Percentiles rank a stretch among this genome's conserved stretches.
Evolutionary conservation across 2,329 filamentous ascomycete genomes (phyloP).

Genomic region (Sclerotinia minor): DNA sequence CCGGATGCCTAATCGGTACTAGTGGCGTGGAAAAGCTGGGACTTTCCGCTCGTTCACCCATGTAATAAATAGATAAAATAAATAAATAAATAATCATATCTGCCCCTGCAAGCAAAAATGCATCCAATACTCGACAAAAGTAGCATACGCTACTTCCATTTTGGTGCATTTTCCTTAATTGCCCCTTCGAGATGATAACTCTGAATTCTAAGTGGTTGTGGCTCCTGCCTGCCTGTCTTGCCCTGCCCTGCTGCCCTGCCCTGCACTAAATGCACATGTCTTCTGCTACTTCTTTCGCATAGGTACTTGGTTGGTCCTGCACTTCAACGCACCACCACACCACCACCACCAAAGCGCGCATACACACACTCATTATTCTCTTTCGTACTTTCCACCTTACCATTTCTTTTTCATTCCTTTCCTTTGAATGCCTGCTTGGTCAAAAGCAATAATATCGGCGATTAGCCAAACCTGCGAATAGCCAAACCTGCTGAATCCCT

Average conservation of each 20-base stretch:
- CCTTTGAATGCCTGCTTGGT: not conserved
- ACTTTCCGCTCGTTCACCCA: not conserved
- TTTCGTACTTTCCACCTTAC: not conserved
- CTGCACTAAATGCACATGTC: not conserved
- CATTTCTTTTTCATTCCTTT: not conserved
- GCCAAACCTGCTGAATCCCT: too few species aligned
- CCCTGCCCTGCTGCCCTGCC: too few species aligned
- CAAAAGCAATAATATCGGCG: slow-evolving; percentile 7
- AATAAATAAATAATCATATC: slow-evolving; percentile 1
- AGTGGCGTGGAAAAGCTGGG: not conserved
- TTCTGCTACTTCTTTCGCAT: not conserved
- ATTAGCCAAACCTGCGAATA: not conserved
- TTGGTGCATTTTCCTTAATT: slow-evolving; percentile 3
- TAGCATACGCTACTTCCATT: not conserved
- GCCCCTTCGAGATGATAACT: slow-evolving; percentile 7
- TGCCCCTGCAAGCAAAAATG: not conserved
- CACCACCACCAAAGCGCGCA: not conserved
- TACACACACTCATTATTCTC: not conserved
- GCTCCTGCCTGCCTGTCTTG: not conserved
- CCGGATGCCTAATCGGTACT: not conserved
- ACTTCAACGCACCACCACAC: not conserved
- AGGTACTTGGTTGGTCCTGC: slow-evolving; percentile 1
- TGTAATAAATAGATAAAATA: not conserved
- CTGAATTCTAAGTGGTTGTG: not conserved
- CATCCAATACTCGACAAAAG: slow-evolving; percentile 2